Conservation (phyloP, 257 asterid genomes). For the Solanum chmielewskii region DNA sequence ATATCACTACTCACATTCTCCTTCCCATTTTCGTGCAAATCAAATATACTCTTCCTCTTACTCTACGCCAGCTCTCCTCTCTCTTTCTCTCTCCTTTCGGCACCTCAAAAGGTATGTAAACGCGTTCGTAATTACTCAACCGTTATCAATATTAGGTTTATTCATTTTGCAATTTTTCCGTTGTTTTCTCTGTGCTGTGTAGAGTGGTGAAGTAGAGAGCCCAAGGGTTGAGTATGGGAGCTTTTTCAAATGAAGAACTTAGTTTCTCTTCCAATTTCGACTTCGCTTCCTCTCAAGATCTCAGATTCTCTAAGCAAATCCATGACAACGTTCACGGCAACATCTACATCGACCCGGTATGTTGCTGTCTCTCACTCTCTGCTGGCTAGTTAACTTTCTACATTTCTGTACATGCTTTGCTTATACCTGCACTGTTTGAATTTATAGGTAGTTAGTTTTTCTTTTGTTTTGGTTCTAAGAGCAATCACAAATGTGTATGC, state of each 20-base stretch:
- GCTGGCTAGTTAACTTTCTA: neutral
- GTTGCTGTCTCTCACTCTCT: neutral
- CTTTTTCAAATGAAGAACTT: constrained; percentile 25
- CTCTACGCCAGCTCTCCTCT: neutral
- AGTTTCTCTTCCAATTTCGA: constrained; percentile 18
- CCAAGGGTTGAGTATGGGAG: constrained; percentile 34
- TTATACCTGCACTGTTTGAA: neutral
- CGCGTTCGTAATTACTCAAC: neutral
- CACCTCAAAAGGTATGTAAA: constrained; percentile 12
- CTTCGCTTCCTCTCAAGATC: constrained; percentile 37
- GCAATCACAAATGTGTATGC: neutral
- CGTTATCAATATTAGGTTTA: neutral
- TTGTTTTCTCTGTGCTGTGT: neutral
- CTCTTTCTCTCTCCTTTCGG: neutral
- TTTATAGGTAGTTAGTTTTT: neutral
- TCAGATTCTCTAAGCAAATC: constrained; percentile 53
- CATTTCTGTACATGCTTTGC: neutral
- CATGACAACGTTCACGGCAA: constrained; percentile 85
- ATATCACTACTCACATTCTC: neutral
- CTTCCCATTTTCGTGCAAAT: neutral
- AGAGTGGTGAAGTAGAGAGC: neutral
- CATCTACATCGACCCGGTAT: constrained; percentile 72
- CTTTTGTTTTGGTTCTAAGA: neutral
- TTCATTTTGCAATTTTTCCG: neutral
- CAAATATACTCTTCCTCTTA: neutral